These are phyloP conservation scores for Gentiana macrophylla DNA, from an alignment of 257 asterid species.

Conservation along the genomic window DNA sequence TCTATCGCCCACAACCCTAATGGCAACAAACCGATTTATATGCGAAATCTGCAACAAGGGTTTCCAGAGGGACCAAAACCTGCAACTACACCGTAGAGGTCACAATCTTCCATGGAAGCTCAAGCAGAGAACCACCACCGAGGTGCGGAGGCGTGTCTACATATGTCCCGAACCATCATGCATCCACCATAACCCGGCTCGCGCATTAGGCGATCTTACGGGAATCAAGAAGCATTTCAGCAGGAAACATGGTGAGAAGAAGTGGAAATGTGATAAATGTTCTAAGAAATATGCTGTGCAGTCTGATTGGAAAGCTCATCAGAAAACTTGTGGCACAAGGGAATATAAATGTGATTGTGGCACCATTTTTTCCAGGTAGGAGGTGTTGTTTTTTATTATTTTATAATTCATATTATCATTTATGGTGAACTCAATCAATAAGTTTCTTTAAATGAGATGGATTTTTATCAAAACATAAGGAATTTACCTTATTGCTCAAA, in stretches of 20 bases:
- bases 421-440: too few species aligned
- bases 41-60: conserved; percentile 57
- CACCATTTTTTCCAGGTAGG: conserved; percentile 65
- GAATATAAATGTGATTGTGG: conserved; percentile 78
- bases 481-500: too few species aligned
- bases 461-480: too few species aligned
- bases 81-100: conserved; percentile 64
- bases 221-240: conserved; percentile 78
- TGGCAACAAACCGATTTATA: conserved; percentile 63
- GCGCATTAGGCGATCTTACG: conserved; percentile 67
- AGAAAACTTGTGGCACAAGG: conserved; percentile 69
- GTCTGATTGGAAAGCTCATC: conserved; percentile 80
- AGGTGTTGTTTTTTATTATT: neutral
- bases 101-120: conserved; percentile 83
- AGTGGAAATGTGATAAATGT: conserved; percentile 42
- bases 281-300: conserved; percentile 66
- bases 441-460: too few species aligned
- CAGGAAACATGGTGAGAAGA: conserved; percentile 74
- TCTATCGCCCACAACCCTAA: conserved; percentile 63
- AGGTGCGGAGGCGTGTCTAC: conserved; percentile 47
- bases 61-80: conserved; percentile 71
- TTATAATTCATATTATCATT: too few species aligned
- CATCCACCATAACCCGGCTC: conserved; percentile 50
- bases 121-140: conserved; percentile 38
- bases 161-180: conserved; percentile 65